Evolutionary conservation across 2,329 filamentous ascomycete species (phyloP).

Genomic region (Rhynchosporium secalis): DNA sequence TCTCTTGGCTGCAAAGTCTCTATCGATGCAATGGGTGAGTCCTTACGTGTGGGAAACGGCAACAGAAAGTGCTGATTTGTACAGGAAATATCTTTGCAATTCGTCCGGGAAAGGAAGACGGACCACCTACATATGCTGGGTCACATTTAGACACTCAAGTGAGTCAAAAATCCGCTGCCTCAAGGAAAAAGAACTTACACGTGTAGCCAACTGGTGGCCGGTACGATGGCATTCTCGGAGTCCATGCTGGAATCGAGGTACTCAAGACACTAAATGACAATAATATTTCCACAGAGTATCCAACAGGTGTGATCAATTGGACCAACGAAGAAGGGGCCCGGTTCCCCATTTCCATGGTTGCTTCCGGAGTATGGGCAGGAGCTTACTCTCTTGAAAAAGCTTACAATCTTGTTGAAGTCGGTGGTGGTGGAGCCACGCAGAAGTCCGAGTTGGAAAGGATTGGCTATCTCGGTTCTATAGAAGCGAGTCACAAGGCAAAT

Average conservation of each 20-base stretch:
- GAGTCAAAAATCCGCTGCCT: conserved; percentile 39
- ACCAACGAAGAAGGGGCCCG: conserved; percentile 78
- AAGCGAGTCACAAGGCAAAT: conserved; percentile 56
- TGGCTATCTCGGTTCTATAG: conserved; percentile 62
- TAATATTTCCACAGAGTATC: conserved; percentile 64
- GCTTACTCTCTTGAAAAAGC: conserved; percentile 62
- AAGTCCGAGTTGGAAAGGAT: conserved; percentile 70
- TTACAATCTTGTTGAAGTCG: conserved; percentile 62
- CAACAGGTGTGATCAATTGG: conserved; percentile 49
- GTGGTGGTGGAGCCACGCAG: conserved; percentile 60
- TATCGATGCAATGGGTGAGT: conserved; percentile 67
- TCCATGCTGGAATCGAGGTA: conserved; percentile 72
- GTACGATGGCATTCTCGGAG: conserved; percentile 77
- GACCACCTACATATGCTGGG: conserved; percentile 66
- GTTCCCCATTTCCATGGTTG: conserved; percentile 73
- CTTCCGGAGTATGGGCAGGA: conserved; percentile 77
- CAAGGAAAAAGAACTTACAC: not conserved
- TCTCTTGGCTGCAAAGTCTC: conserved; percentile 65
- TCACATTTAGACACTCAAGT: conserved; percentile 66
- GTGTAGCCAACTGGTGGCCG: conserved; percentile 60
- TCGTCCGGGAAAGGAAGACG: conserved; percentile 59
- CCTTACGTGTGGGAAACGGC: not conserved
- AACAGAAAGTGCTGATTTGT: not conserved
- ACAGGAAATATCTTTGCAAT: conserved; percentile 70
- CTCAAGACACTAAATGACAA: conserved; percentile 67